Evolutionary conservation across 768 basidiomycete species (phyloP).

Genomic region (Chalciporus chontae): DNA sequence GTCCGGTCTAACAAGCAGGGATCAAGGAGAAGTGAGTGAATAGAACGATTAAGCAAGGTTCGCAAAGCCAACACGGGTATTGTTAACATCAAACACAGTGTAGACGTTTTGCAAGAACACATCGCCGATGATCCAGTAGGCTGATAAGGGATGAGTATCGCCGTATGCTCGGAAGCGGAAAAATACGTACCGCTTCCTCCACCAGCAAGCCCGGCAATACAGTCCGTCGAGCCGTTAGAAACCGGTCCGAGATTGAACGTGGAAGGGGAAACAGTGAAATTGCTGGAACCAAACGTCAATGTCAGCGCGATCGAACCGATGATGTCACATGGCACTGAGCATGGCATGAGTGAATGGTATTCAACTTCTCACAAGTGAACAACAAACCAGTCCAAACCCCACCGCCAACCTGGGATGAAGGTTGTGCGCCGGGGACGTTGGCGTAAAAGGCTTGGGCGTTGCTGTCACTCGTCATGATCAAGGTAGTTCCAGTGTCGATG

Average conservation of each 20-base stretch:
- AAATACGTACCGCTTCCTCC: slow-evolving; percentile 20
- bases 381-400: slow-evolving; percentile 37
- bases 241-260: slow-evolving; percentile 43
- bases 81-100: slow-evolving; percentile 29
- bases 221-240: slow-evolving; percentile 28
- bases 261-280: slow-evolving; percentile 34
- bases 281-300: slow-evolving; percentile 38
- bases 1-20: background rate
- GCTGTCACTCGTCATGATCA: slow-evolving; percentile 25
- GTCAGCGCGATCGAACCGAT: slow-evolving; percentile 25
- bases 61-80: slow-evolving; percentile 41
- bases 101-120: slow-evolving; percentile 35
- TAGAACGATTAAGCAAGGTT: slow-evolving; percentile 20
- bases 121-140: slow-evolving; percentile 33
- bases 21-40: no score
- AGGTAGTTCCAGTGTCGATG: slow-evolving; percentile 33
- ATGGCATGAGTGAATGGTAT: background rate
- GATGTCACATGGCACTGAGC: slow-evolving; percentile 32
- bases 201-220: slow-evolving; percentile 36
- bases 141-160: slow-evolving; percentile 7
- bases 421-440: slow-evolving; percentile 28
- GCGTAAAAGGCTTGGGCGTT: slow-evolving; percentile 29
- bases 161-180: background rate
- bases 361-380: background rate
- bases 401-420: slow-evolving; percentile 20